Evolutionary conservation across 2,329 filamentous ascomycete genomes (phyloP).

Genomic region (Colletotrichum liriopes): DNA sequence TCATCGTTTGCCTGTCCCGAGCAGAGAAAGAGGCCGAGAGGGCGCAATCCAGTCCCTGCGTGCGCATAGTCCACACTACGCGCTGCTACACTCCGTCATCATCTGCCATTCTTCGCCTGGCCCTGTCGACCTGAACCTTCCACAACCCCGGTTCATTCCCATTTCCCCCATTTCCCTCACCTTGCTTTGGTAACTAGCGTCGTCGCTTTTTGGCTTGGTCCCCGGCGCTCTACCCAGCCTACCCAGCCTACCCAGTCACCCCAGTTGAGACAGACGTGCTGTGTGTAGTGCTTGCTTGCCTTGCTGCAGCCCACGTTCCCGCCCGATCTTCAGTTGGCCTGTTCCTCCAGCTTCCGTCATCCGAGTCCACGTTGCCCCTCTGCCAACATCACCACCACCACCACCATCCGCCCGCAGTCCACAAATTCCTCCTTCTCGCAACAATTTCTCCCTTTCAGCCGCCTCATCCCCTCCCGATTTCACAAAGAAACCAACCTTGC

Average conservation of each 20-base stretch:
- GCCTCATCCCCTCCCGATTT: conserved; percentile 13
- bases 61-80: conserved; percentile 17
- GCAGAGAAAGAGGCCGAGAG: not conserved
- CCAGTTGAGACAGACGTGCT: conserved; percentile 24
- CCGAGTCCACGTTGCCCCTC: conserved; percentile 43
- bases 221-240: conserved; percentile 11
- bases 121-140: conserved; percentile 32
- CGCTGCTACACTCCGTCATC: conserved; percentile 33
- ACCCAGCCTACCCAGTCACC: not conserved
- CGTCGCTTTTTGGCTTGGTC: conserved; percentile 6
- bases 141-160: conserved; percentile 27
- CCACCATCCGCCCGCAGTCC: conserved; percentile 25
- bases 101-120: conserved; percentile 24
- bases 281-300: not conserved
- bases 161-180: conserved; percentile 10
- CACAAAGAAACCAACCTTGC: conserved; percentile 34
- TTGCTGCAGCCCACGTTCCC: conserved; percentile 26
- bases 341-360: conserved; percentile 42
- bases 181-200: conserved; percentile 28
- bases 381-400: conserved; percentile 39
- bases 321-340: conserved; percentile 32
- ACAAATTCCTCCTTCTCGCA: conserved; percentile 37
- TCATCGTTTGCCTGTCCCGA: conserved; percentile 21
- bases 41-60: conserved; percentile 3
- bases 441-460: conserved; percentile 36